Percentiles rank a stretch among this genome's conserved stretches.
phyloP scores from a whole-genome alignment of 495 filamentous ascomycete genomes.

The Beverwykella pulmonaria region DNA sequence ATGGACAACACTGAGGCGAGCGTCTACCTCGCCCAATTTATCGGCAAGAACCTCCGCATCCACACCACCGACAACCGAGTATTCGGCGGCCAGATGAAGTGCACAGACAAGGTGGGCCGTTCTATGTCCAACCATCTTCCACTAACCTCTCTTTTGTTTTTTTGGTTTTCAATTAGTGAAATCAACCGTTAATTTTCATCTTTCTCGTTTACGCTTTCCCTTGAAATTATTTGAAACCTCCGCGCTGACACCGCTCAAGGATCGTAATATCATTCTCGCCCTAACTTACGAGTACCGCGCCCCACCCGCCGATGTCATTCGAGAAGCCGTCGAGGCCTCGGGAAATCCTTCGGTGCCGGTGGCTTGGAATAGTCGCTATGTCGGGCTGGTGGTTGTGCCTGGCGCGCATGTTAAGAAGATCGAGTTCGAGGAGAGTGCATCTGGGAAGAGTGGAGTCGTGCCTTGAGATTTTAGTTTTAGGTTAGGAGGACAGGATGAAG shows the following conservation, averaged over 20 bases:
- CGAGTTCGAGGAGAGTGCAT: constrained; percentile 71
- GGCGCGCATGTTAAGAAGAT: constrained; percentile 84
- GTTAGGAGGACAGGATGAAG: not conserved
- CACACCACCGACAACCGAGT: constrained; percentile 82
- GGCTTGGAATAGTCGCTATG: constrained; percentile 79
- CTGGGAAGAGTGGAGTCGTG: constrained; percentile 16
- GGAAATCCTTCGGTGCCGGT: constrained; percentile 52
- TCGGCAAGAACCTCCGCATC: constrained; percentile 73
- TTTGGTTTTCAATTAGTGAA: too few relatives aligned
- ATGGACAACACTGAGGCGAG: constrained; percentile 38
- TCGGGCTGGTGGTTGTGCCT: constrained; percentile 89
- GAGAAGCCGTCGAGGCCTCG: constrained; percentile 24
- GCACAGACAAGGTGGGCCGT: constrained; percentile 78
- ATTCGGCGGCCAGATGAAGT: constrained; percentile 89
- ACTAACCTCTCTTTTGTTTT: too few relatives aligned
- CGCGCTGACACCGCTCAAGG: constrained; percentile 50
- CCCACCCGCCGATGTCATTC: constrained; percentile 50
- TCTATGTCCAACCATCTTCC: not conserved
- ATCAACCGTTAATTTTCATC: too few relatives aligned
- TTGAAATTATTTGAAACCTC: not conserved
- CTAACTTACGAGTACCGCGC: constrained; percentile 85
- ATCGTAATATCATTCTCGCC: constrained; percentile 82
- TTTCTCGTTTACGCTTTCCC: too few relatives aligned
- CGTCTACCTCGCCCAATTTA: constrained; percentile 45
- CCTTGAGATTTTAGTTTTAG: constrained; percentile 13